Percentiles rank a stretch among this genome's conserved stretches.
Conservation (phyloP, 2,329 filamentous ascomycete genomes). For the Leptographium lundbergii region DNA sequence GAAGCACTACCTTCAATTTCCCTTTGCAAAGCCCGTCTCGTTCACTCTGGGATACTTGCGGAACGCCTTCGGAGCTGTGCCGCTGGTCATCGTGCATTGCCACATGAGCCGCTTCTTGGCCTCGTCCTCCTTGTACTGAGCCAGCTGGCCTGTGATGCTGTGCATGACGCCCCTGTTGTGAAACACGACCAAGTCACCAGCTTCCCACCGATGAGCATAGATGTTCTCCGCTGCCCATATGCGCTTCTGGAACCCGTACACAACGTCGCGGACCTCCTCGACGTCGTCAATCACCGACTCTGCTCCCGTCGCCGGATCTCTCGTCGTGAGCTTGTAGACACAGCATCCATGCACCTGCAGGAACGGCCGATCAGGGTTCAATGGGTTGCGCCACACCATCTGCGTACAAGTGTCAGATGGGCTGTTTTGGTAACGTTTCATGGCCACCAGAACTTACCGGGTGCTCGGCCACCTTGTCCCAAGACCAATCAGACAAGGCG, state of each 20-base stretch:
- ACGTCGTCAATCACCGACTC: conserved; percentile 7
- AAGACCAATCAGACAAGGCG: conserved; percentile 6
- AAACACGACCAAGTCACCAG: conserved; percentile 66
- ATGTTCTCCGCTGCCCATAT: conserved; percentile 43
- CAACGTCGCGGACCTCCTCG: conserved; percentile 9
- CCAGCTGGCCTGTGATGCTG: conserved; percentile 63
- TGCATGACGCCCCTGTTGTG: conserved; percentile 67
- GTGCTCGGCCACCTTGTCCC: conserved; percentile 11
- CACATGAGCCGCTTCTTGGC: conserved; percentile 64
- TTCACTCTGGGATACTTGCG: conserved; percentile 7
- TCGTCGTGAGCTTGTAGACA: conserved; percentile 7
- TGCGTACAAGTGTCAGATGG: conserved; percentile 16
- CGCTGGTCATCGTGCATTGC: conserved; percentile 54
- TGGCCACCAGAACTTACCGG: conserved; percentile 19
- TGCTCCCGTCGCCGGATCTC: conserved; percentile 3
- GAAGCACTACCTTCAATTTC: neutral
- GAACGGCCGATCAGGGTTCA: conserved; percentile 23
- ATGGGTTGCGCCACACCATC: conserved; percentile 68
- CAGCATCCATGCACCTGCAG: conserved; percentile 11
- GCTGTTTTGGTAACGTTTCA: neutral
- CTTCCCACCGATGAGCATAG: conserved; percentile 64
- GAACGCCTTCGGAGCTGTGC: conserved; percentile 8
- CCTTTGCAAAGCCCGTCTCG: conserved; percentile 8
- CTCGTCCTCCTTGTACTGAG: conserved; percentile 22
- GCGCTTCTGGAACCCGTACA: conserved; percentile 7